Conservation (phyloP, 306 rosid species). For the Dryas octopetala region DNA sequence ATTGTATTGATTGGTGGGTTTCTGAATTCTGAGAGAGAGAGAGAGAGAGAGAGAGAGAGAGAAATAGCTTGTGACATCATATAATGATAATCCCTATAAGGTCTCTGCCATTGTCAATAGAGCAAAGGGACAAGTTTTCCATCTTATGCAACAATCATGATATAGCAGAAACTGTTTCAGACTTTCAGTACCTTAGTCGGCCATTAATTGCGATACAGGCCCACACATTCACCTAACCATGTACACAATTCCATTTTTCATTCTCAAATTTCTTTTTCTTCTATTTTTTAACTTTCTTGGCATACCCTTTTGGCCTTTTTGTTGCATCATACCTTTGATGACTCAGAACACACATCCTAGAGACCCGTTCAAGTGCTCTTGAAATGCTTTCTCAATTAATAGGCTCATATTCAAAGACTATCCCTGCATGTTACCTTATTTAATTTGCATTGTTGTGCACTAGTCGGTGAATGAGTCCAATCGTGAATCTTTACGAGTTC, state of each 20-base stretch:
- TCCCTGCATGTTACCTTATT: conserved; percentile 42
- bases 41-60: too few relatives aligned
- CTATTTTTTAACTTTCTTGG: conserved; percentile 4
- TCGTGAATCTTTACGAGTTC: too few relatives aligned
- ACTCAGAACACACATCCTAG: conserved; percentile 34
- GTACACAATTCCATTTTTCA: conserved; percentile 32
- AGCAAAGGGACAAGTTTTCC: conserved; percentile 10
- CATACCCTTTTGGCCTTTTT: conserved; percentile 12
- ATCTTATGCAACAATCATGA: conserved; percentile 18
- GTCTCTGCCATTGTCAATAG: background rate
- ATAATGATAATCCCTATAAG: conserved; percentile 19
- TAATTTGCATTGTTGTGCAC: conserved; percentile 8
- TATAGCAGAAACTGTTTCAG: conserved; percentile 25
- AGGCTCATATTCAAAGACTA: conserved; percentile 9
- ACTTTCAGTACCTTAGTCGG: conserved; percentile 35
- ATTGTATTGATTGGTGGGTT: too few relatives aligned
- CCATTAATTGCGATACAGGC: conserved; percentile 47
- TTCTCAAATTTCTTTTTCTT: conserved; percentile 9
- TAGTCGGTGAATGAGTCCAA: too few relatives aligned
- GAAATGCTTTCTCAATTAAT: background rate
- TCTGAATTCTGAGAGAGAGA: too few relatives aligned
- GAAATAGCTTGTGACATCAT: conserved; percentile 8
- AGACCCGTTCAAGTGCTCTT: conserved; percentile 37
- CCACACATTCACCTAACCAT: conserved; percentile 62
- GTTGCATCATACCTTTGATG: conserved; percentile 25